Evolutionary conservation across 2,329 filamentous ascomycete species (phyloP), one percentile per base, ranked within the genome.

Genomic region (Penicillium sp.): DNA sequence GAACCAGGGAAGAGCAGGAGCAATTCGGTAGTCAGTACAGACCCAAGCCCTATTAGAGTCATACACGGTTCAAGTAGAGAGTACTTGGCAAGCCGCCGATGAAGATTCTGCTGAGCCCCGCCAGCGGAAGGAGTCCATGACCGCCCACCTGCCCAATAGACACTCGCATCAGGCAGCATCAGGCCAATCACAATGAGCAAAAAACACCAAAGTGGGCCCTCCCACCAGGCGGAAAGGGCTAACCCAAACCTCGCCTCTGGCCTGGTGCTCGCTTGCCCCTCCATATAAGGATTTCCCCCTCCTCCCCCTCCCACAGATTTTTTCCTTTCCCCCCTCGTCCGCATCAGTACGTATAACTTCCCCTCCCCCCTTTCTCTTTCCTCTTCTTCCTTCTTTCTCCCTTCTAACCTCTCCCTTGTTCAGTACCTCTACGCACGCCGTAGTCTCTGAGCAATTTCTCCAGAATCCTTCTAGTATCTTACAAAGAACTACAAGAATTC

Each of bases 351-450:
- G 77, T 79, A 73, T 77, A 71, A 70, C 69, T 73, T 69, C 63
- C 68, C 63, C 65, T 67, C 61, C 65, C 62, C 65, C 60, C 47
- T 58, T 47, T 61, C 60, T 48, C 59, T 51, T 57, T 47, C 54
- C 63, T 47, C 58, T 64, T 67, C 57, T 57, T 67, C 67, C 62
- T 49, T 65, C 28, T 63, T 55, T 68, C 62, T 68, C 52, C 64
- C 63, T 55, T 69, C 62, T 68, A 66, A 66, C 65, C 55, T 48
- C 43, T 43, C 60, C 54, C 59, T 61, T 69, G 67, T 68, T 73
- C 75, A 81, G 79, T 76, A 81, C 79, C 79, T 81, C 78, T 81
- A 81, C 79, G 79, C 79, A 75, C 70, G 79, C 79, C 78, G 79
- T 81, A 78, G 78, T 79, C 76, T 76, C 79, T 81, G 79, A 80